A percentile compares a stretch with the other conserved stretches of the same genome.
These are phyloP conservation scores for Rhytidiadelphus loreus DNA, from an alignment of 225 moss, liverwort and hornwort genomes.

Conservation along the genomic window DNA sequence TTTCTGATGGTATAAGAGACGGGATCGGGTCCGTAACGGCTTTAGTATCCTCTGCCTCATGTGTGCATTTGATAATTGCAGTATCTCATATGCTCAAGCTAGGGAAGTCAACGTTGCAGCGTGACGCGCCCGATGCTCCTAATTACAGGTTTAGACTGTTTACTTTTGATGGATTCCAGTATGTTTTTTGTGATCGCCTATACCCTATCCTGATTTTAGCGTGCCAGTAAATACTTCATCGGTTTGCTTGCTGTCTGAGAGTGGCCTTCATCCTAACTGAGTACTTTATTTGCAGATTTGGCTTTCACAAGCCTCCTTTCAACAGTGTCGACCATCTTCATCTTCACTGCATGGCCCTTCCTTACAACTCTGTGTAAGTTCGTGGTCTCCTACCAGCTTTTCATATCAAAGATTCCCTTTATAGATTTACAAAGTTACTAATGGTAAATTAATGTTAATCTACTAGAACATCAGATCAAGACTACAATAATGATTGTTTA, in stretches of 20 bases:
- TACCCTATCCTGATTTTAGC: background rate
- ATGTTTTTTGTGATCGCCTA: background rate
- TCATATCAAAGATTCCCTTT: background rate
- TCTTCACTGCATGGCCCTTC: conserved; percentile 87
- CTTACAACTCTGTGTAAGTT: conserved; percentile 66
- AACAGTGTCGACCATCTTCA: conserved; percentile 94
- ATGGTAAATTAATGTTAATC: background rate
- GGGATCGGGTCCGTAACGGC: background rate
- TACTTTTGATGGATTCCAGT: background rate
- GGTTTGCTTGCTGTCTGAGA: background rate
- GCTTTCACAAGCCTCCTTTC: conserved; percentile 87
- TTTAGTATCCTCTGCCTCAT: background rate
- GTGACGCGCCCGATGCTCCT: conserved; percentile 48
- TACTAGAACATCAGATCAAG: background rate
- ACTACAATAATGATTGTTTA: background rate
- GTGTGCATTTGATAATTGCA: conserved; percentile 1
- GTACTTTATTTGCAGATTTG: conserved; percentile 37
- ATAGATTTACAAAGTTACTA: background rate
- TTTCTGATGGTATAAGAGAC: background rate
- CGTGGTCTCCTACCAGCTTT: background rate
- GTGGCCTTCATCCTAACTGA: background rate
- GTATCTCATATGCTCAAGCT: conserved; percentile 64
- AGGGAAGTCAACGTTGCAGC: conserved; percentile 57
- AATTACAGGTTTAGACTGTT: conserved; percentile 44
- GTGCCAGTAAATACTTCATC: background rate